Evolutionary conservation across 2,329 filamentous ascomycete species (phyloP), one percentile per base, ranked within the genome.

Genomic region (Xylaria sp.): DNA sequence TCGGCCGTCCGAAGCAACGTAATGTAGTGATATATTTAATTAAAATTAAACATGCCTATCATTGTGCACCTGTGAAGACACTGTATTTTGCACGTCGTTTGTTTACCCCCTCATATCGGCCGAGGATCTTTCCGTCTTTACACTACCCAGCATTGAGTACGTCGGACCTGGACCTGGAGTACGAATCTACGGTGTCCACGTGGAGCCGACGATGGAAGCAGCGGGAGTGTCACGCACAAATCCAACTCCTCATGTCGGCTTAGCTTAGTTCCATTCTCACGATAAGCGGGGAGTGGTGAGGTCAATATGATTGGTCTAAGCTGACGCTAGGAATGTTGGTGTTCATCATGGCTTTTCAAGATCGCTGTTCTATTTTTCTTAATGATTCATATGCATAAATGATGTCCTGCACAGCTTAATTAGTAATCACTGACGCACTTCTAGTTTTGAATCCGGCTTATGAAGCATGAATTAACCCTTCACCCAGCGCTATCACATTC

Each of bases 1-100:
- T 15, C 53, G 62, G 54, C 58, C 62, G 59, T 15, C 53, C 44
- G 33, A 49, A 58, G 13, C 36, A 53, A 33, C 36, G 15, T 44
- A 28, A 36, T 23, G 36, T 26, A 48, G n/a, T 57, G 28, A 26
- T 23, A 57, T 36, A 33, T 33, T 44, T 46, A 49, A 28, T 56
- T 44, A 42, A 42, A 26, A 28, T 56, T 44, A 42, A 42, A 36
- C 17, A 0, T 31, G 28, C 10, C n/a, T 44, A 4, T 15, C 5
- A 20, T 28, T 53, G n/a, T 33, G 3, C 44, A 23, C 26, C 33
- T 31, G 17, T 9, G 2, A 42, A 28, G 11, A 7, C 23, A 13
- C 3, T 13, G 20, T 20, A 1, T 15, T 28, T 13, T 15, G 17
- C 28, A 28, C 2, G 23, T 13, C 15, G 9, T 62, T 62, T n/a